A percentile compares a stretch with the other conserved stretches of the same genome.
These are phyloP conservation scores for Cryptococcus deneoformans DNA, from an alignment of 1,284 basidiomycete genomes.

Conservation along the genomic window DNA sequence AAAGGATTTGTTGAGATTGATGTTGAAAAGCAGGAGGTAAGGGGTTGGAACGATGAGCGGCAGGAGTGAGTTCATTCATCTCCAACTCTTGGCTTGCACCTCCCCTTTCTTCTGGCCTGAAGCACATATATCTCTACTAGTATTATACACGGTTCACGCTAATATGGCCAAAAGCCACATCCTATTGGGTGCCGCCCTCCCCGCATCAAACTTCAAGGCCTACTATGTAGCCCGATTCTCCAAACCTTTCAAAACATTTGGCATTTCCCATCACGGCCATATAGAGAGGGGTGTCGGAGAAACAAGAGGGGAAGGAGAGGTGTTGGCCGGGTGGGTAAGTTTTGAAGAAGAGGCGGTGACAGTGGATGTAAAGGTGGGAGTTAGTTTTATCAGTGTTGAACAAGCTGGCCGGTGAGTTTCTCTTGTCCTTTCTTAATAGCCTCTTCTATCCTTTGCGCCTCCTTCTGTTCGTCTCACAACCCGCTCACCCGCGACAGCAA, in stretches of 20 bases:
- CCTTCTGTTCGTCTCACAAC: too few species aligned
- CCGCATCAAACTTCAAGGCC: conserved; percentile 58
- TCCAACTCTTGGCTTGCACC: conserved; percentile 48
- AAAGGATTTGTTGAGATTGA: conserved; percentile 59
- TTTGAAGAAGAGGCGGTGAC: conserved; percentile 52
- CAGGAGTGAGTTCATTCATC: conserved; percentile 67
- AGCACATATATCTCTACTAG: not conserved
- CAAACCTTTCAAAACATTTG: conserved; percentile 53
- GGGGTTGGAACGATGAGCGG: conserved; percentile 67
- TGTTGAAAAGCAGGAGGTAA: conserved; percentile 57
- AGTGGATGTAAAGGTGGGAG: conserved; percentile 66
- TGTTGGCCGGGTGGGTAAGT: conserved; percentile 60
- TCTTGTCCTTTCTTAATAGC: not conserved
- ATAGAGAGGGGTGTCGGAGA: conserved; percentile 26
- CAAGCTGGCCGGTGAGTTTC: conserved; percentile 59
- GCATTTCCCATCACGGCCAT: conserved; percentile 57
- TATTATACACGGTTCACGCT: not conserved
- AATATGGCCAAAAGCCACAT: conserved; percentile 28
- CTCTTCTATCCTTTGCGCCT: not conserved
- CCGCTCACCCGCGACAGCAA: conserved; percentile 49
- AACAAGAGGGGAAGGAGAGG: conserved; percentile 29
- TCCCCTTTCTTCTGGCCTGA: too few species aligned
- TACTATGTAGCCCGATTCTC: conserved; percentile 77
- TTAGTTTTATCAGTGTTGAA: conserved; percentile 72
- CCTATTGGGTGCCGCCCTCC: conserved; percentile 46